Conservation (phyloP, 345 rosid species). For the Linum usitatissimum region DNA sequence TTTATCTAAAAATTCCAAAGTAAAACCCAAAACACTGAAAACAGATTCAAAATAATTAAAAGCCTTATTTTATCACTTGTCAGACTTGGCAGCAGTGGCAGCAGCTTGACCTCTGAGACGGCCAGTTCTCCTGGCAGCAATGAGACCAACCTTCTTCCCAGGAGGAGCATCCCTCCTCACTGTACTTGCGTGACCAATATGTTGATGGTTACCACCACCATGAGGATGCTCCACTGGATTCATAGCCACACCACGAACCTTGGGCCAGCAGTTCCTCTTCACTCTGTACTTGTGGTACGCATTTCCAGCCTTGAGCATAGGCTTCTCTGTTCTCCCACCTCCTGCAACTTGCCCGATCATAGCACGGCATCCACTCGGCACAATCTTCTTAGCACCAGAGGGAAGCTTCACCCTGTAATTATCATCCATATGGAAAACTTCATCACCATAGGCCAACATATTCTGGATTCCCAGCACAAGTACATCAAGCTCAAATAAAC, state of each 20-base stretch:
- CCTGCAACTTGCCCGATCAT: constrained; percentile 18
- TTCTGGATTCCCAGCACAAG: too few relatives aligned
- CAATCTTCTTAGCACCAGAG: constrained; percentile 28
- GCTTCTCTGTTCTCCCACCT: constrained; percentile 16
- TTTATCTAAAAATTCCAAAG: too few relatives aligned
- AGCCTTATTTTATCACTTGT: too few relatives aligned
- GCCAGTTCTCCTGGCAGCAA: constrained; percentile 71
- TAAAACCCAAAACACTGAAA: too few relatives aligned
- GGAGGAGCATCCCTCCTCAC: constrained; percentile 70
- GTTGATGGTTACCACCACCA: constrained; percentile 84
- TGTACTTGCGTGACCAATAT: constrained; percentile 66
- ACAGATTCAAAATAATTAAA: constrained; percentile 4
- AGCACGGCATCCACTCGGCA: constrained; percentile 13
- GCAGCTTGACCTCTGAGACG: constrained; percentile 72
- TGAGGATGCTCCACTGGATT: constrained; percentile 86
- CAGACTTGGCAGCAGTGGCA: constrained; percentile 52
- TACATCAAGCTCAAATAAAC: too few relatives aligned
- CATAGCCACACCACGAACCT: constrained; percentile 86
- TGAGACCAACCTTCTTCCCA: constrained; percentile 69
- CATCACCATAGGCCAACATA: neutral
- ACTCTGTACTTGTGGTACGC: constrained; percentile 15
- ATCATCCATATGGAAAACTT: too few relatives aligned
- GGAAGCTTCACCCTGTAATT: constrained; percentile 59
- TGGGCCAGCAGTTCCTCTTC: constrained; percentile 20
- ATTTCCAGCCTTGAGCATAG: constrained; percentile 15